Evolutionary conservation across 192 early-diverging fungal species (phyloP).

Genomic region (Mortierella claussenii): DNA sequence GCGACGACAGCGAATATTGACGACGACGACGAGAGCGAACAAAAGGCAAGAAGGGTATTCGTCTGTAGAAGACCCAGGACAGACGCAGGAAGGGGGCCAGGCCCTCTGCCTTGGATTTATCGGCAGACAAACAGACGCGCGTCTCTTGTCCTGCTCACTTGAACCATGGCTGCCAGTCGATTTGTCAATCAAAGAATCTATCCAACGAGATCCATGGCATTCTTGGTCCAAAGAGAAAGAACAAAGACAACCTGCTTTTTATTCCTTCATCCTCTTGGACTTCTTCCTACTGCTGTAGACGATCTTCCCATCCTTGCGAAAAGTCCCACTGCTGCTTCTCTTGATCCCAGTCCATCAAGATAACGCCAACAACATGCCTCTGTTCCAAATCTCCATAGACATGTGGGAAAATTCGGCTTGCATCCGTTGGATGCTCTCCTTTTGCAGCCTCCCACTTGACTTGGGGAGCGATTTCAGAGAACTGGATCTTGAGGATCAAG

Average conservation of each 20-base stretch:
- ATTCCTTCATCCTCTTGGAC: neutral
- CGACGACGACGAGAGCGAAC: no score
- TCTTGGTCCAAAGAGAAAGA: no score
- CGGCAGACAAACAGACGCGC: no score
- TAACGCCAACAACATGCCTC: constrained; percentile 16
- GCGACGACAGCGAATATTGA: no score
- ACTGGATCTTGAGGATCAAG: constrained; percentile 43
- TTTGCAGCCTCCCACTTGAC: constrained; percentile 46
- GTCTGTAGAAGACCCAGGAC: no score
- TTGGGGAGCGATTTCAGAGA: constrained; percentile 15
- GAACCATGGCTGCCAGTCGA: no score
- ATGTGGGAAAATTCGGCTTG: constrained; percentile 46
- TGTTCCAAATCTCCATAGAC: constrained; percentile 46
- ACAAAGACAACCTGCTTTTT: neutral
- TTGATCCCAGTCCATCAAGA: constrained; percentile 23
- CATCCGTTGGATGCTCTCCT: constrained; percentile 39
- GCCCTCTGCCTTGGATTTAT: no score
- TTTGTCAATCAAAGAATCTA: no score
- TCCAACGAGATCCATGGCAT: no score
- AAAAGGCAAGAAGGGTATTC: no score
- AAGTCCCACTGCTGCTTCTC: constrained; percentile 25
- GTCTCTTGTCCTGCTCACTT: no score
- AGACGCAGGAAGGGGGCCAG: no score
- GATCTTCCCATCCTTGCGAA: constrained; percentile 41
- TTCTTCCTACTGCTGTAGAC: constrained; percentile 27